A percentile compares a stretch with the other conserved stretches of the same genome.
phyloP scores from a whole-genome alignment of 192 early-diverging fungal genomes.

The Coemansia furcata region DNA sequence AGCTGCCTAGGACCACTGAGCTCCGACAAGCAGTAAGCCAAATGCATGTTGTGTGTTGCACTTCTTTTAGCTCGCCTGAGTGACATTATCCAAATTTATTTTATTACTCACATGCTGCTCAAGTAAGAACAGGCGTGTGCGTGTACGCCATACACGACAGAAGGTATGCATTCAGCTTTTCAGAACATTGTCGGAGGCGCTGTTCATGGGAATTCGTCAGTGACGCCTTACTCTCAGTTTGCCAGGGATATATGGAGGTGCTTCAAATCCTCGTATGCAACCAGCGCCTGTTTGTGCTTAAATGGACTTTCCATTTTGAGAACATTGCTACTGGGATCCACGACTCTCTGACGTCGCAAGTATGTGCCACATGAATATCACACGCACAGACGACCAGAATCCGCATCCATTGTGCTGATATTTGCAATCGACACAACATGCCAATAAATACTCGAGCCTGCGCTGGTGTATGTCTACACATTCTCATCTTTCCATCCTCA shows the following conservation, averaged over 20 bases:
- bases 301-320: background rate
- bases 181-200: background rate
- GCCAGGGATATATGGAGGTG: background rate
- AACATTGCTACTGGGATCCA: background rate
- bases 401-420: background rate
- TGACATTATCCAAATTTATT: background rate
- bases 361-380: background rate
- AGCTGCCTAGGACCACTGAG: conserved; percentile 50
- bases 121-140: background rate
- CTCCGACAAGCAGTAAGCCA: background rate
- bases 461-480: background rate
- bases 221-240: background rate
- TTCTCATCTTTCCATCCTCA: background rate
- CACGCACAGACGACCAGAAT: background rate
- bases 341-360: background rate
- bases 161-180: background rate
- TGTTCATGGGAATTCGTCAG: background rate
- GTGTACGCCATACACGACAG: background rate
- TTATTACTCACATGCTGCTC: background rate
- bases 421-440: background rate
- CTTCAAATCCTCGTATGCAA: background rate
- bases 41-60: background rate
- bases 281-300: background rate
- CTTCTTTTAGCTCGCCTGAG: background rate
- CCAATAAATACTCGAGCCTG: background rate